A percentile compares a stretch with the other conserved stretches of the same genome.
Evolutionary conservation across 139 green algal genomes (phyloP).

Genomic region (Ulvella scutata): DNA sequence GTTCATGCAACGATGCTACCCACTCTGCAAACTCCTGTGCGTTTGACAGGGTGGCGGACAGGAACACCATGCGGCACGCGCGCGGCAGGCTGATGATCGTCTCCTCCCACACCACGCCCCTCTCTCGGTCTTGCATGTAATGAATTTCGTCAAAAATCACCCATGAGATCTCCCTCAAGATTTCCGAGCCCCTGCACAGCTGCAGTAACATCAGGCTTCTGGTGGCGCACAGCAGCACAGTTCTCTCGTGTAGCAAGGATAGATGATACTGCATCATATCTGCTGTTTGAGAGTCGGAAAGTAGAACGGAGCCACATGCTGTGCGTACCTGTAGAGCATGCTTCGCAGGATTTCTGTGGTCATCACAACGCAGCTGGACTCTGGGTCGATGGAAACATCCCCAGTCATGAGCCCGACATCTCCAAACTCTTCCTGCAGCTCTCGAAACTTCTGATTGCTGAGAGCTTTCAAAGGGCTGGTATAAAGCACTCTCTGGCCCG

Average conservation of each 20-base stretch:
- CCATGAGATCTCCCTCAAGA: slow-evolving; percentile 80
- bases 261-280: too few relatives aligned
- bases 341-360: slow-evolving; percentile 95
- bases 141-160: slow-evolving; percentile 98
- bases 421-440: slow-evolving; percentile 70
- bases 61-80: slow-evolving; percentile 56
- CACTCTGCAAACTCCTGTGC: slow-evolving; percentile 84
- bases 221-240: too few relatives aligned
- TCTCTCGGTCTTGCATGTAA: slow-evolving; percentile 92
- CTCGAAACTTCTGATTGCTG: slow-evolving; percentile 93
- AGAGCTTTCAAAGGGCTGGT: slow-evolving; percentile 93
- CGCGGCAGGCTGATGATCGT: slow-evolving; percentile 88
- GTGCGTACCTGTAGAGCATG: slow-evolving; percentile 61
- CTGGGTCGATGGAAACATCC: slow-evolving; percentile 81
- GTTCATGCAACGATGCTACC: slow-evolving; percentile 65
- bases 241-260: too few relatives aligned
- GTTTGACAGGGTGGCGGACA: slow-evolving; percentile 94
- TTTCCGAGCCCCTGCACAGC: slow-evolving; percentile 54
- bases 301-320: not conserved
- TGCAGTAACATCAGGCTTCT: too few relatives aligned
- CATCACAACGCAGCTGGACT: slow-evolving; percentile 90
- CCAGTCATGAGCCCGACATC: slow-evolving; percentile 75
- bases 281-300: not conserved
- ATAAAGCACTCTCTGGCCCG: slow-evolving; percentile 79
- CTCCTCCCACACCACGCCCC: slow-evolving; percentile 99